Evolutionary conservation across 352 stramenopile genomes (phyloP), one percentile per base, ranked within the genome.

Genomic region (Phytopythium montanum): DNA sequence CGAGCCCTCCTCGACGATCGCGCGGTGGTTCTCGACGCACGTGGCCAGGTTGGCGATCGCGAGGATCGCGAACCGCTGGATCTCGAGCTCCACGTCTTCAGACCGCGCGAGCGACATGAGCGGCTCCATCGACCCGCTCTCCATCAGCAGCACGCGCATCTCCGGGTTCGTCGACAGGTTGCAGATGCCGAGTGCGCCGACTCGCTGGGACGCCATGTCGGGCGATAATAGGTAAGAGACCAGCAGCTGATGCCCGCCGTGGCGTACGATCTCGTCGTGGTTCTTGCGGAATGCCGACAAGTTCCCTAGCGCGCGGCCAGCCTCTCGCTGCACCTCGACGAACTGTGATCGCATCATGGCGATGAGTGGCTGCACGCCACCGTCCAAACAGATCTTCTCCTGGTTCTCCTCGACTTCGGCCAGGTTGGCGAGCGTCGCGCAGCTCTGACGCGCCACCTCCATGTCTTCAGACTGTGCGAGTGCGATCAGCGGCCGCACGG

Each of bases 331-430:
- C 23, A 98, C 92, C 62, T 98, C 93, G 31, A 98, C 91, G 65
- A 97, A 98, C 58, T 96, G 91, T 14, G 92, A 98, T 19, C 96
- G 83, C 95, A 99, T 98, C 68, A 97, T 96, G 26, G 76, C 62
- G 55, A 98, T 97, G 28, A 97, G 82, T 25, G 94, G 93, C 45
- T 86, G 82, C 4, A 99, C 85, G 29, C 89, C 96, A 21, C 90
- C 92, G 65, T 98, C 94, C 4, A 82, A 60, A 26, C 90, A 96
- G 55, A 99, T 97, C 42, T 97, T 96, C 45, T 94, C 82, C 69
- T 98, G 96, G 72, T 99, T 98, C 52, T 97, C 91, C 45, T 92
- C 79, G 25, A 98, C 87, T 68, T 99, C 96, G 1, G 95, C 92
- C 8, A 99, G 67, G 70, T 98, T 99, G 13, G 95, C 94, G 21